Conservation (phyloP, 495 filamentous ascomycete genomes). For the Aspergillus olivimuriae region DNA sequence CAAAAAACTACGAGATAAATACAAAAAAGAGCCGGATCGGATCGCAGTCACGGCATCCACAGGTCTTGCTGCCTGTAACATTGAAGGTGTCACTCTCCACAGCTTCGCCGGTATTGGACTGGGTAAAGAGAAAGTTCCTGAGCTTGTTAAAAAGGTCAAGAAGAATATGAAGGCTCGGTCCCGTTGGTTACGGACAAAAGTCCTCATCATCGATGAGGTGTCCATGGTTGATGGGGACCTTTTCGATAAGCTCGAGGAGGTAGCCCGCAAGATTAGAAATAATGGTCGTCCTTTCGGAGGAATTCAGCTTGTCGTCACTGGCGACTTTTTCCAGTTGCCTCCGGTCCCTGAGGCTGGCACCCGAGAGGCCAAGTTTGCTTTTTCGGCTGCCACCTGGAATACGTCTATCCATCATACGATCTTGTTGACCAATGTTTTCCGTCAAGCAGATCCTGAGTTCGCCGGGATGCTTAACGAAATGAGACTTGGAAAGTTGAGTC, state of each 20-base stretch:
- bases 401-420: conserved; percentile 94
- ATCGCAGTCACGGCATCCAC: conserved; percentile 94
- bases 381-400: conserved; percentile 85
- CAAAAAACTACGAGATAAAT: conserved; percentile 66
- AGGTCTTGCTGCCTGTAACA: conserved; percentile 92
- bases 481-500: conserved; percentile 74
- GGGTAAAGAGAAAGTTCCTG: conserved; percentile 78
- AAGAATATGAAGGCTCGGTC: conserved; percentile 79
- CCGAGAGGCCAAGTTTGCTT: conserved; percentile 76
- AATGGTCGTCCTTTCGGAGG: conserved; percentile 92
- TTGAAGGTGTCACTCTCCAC: conserved; percentile 91
- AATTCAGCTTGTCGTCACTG: conserved; percentile 92
- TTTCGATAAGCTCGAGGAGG: conserved; percentile 90
- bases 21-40: conserved; percentile 64
- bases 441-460: conserved; percentile 89
- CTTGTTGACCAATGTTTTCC: conserved; percentile 90
- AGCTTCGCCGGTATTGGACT: conserved; percentile 94
- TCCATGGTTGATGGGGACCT: conserved; percentile 98
- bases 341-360: conserved; percentile 75
- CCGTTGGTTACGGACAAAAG: conserved; percentile 82
- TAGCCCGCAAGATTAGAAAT: conserved; percentile 73
- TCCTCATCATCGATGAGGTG: conserved; percentile 88
- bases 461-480: conserved; percentile 96
- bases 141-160: conserved; percentile 83
- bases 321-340: conserved; percentile 95